Evolutionary conservation across 2,329 filamentous ascomycete species (phyloP).

Genomic region (Monosporascus sp.): DNA sequence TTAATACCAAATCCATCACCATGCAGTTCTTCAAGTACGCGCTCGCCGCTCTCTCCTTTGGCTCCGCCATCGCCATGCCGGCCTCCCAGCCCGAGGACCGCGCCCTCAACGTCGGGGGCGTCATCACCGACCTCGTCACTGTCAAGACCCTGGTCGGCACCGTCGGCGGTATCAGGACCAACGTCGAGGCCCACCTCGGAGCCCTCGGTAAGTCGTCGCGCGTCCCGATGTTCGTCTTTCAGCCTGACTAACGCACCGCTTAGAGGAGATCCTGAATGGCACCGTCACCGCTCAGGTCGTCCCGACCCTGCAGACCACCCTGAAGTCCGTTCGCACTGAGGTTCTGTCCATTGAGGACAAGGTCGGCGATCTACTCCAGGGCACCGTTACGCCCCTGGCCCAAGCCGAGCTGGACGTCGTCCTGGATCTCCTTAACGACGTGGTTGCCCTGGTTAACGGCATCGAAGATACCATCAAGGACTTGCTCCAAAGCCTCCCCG

Average conservation of each 20-base stretch:
- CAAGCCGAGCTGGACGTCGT: conserved; percentile 17
- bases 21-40: conserved; percentile 29
- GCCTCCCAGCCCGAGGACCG: conserved; percentile 7
- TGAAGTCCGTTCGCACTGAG: conserved; percentile 15
- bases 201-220: conserved; percentile 10
- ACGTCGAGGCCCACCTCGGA: conserved; percentile 14
- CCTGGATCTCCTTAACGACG: conserved; percentile 15
- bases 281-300: conserved; percentile 8
- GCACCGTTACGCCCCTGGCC: conserved; percentile 14
- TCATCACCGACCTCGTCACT: conserved; percentile 4
- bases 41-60: conserved; percentile 25
- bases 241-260: conserved; percentile 4
- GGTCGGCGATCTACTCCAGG: conserved; percentile 13
- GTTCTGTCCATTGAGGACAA: conserved; percentile 7
- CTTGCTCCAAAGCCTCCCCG: conserved; percentile 10
- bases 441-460: conserved; percentile 16
- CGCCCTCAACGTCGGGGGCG: conserved; percentile 9
- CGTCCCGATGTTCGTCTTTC: neutral
- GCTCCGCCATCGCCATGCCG: conserved; percentile 25
- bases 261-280: conserved; percentile 8
- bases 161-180: conserved; percentile 12
- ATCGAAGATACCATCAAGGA: conserved; percentile 13
- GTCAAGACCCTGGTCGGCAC: conserved; percentile 3
- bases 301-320: conserved; percentile 16
- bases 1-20: conserved; percentile 11